These are phyloP conservation scores for Macrocybe gigantea DNA, from an alignment of 768 basidiomycete genomes.

Conservation along the genomic window DNA sequence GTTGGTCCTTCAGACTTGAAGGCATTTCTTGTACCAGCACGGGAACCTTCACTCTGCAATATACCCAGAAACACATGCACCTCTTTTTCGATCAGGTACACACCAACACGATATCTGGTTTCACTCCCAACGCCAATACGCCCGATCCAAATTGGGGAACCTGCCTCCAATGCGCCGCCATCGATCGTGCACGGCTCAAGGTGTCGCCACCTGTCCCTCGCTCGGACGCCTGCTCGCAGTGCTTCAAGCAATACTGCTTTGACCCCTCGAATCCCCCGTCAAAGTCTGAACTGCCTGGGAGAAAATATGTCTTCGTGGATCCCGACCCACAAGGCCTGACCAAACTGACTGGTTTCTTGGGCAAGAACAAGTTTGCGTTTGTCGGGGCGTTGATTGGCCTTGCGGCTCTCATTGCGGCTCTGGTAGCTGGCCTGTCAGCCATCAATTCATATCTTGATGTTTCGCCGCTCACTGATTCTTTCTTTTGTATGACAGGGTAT, in stretches of 20 bases:
- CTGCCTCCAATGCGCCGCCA: conserved; percentile 63
- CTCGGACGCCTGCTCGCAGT: conserved; percentile 36
- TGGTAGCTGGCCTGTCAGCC: conserved; percentile 36
- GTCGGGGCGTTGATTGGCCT: conserved; percentile 43
- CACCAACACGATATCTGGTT: conserved; percentile 50
- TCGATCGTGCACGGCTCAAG: conserved; percentile 47
- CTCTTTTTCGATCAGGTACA: conserved; percentile 61
- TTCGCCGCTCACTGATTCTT: neutral
- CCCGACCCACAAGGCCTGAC: conserved; percentile 48
- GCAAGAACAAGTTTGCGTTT: conserved; percentile 37
- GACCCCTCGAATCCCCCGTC: conserved; percentile 40
- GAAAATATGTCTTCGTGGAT: conserved; percentile 42
- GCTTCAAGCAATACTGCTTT: conserved; percentile 52
- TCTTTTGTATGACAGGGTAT: conserved; percentile 12
- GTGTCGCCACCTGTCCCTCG: conserved; percentile 25
- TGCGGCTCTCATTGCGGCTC: conserved; percentile 28
- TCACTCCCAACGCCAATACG: conserved; percentile 49
- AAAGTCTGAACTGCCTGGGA: conserved; percentile 33
- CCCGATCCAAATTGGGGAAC: conserved; percentile 58
- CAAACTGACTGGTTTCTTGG: conserved; percentile 38
- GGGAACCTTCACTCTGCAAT: conserved; percentile 54
- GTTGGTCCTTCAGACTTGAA: conserved; percentile 1
- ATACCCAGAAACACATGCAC: conserved; percentile 45
- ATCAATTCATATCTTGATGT: neutral
- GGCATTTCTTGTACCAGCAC: conserved; percentile 29